A percentile compares a stretch with the other conserved stretches of the same genome.
Evolutionary conservation across 257 asterid species (phyloP).

Genomic region (Fraxinus cuspidata): DNA sequence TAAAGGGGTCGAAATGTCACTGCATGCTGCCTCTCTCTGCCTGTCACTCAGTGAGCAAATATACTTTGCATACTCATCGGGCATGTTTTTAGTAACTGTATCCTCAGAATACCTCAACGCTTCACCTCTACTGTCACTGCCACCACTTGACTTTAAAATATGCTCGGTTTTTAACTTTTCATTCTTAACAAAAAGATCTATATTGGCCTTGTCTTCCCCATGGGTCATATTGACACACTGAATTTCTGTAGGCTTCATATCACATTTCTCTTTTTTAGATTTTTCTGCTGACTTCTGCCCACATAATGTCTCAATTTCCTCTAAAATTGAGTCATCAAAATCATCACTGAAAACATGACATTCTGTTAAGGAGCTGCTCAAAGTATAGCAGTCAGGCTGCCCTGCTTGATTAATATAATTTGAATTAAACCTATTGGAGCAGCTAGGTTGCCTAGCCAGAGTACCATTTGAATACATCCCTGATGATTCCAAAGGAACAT

Average conservation of each 20-base stretch:
- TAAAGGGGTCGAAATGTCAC: slow-evolving; percentile 77
- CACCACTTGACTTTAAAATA: slow-evolving; percentile 29
- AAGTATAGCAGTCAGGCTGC: slow-evolving; percentile 35
- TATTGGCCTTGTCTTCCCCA: slow-evolving; percentile 35
- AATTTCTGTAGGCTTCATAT: slow-evolving; percentile 28
- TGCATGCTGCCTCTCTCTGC: slow-evolving; percentile 95
- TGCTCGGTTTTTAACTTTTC: slow-evolving; percentile 36
- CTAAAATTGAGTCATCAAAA: slow-evolving; percentile 74
- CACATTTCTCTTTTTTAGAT: slow-evolving; percentile 35
- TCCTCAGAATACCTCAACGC: slow-evolving; percentile 32
- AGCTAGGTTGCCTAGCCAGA: slow-evolving; percentile 42
- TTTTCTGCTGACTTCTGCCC: slow-evolving; percentile 49
- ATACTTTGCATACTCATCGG: slow-evolving; percentile 72
- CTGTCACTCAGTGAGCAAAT: slow-evolving; percentile 70
- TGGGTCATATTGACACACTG: slow-evolving; percentile 31
- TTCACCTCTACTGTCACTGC: slow-evolving; percentile 32
- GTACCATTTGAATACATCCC: slow-evolving; percentile 30
- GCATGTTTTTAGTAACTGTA: slow-evolving; percentile 51
- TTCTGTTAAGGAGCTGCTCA: slow-evolving; percentile 25
- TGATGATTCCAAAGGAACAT: slow-evolving; percentile 27
- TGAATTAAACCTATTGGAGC: slow-evolving; percentile 26
- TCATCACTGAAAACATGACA: slow-evolving; percentile 47
- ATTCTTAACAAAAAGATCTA: slow-evolving; percentile 27
- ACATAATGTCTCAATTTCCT: slow-evolving; percentile 79
- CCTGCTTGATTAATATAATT: slow-evolving; percentile 36